A percentile compares a stretch with the other conserved stretches of the same genome.
phyloP scores from a whole-genome alignment of 1,139 yeast genomes.

The Ashbya aceris region DNA sequence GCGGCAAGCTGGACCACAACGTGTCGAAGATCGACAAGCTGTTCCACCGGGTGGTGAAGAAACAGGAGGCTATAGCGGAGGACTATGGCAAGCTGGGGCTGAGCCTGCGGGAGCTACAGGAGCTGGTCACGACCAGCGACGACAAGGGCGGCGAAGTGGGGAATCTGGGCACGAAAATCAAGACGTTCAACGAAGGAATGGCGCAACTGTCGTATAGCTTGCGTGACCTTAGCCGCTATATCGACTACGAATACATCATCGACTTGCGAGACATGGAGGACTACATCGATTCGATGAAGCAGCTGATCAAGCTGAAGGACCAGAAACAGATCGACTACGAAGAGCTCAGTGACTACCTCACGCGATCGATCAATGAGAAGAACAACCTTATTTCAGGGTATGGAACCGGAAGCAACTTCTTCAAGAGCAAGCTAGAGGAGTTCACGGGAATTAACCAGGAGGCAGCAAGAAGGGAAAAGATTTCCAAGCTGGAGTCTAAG shows the following conservation, averaged over 20 bases:
- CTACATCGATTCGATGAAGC: conserved; percentile 68
- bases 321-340: conserved; percentile 88
- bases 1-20: conserved; percentile 79
- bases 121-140: conserved; percentile 35
- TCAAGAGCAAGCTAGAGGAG: conserved; percentile 49
- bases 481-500: conserved; percentile 44
- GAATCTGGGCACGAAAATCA: conserved; percentile 41
- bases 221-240: conserved; percentile 44
- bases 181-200: conserved; percentile 45
- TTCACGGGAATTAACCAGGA: conserved; percentile 53
- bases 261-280: conserved; percentile 82
- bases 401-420: conserved; percentile 39
- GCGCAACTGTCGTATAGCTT: conserved; percentile 40
- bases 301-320: conserved; percentile 73
- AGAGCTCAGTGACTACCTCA: conserved; percentile 69
- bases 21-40: conserved; percentile 69
- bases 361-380: conserved; percentile 61
- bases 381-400: conserved; percentile 50
- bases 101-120: conserved; percentile 61
- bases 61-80: conserved; percentile 60
- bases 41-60: conserved; percentile 61
- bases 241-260: conserved; percentile 76
- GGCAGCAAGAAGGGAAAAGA: conserved; percentile 43
- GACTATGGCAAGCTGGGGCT: conserved; percentile 67
- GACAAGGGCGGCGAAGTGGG: conserved; percentile 20